These are phyloP conservation scores for Serendipita sp. DNA, from an alignment of 1,284 basidiomycete species.

Conservation along the genomic window DNA sequence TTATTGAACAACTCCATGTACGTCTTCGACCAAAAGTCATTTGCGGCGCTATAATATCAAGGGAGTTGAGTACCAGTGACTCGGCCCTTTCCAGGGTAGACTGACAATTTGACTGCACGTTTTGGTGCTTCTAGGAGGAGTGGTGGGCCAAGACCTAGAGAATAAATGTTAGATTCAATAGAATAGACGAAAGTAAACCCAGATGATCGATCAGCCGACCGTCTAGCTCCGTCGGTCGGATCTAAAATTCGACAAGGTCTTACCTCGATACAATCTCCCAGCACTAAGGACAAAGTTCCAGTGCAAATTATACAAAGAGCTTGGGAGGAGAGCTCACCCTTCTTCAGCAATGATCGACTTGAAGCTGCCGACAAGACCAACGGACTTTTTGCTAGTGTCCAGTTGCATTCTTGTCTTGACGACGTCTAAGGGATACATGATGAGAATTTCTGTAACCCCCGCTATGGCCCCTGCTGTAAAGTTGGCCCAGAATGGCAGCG, in stretches of 20 bases:
- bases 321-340: conserved; percentile 43
- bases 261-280: conserved; percentile 79
- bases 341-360: conserved; percentile 65
- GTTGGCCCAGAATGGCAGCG: conserved; percentile 74
- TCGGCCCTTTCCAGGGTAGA: conserved; percentile 11
- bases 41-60: conserved; percentile 43
- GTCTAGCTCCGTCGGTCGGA: neutral
- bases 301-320: neutral
- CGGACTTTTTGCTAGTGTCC: conserved; percentile 61
- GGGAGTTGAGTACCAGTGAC: conserved; percentile 1
- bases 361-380: conserved; percentile 75
- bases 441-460: conserved; percentile 76
- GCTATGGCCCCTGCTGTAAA: conserved; percentile 86
- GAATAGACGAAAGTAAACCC: neutral
- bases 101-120: conserved; percentile 91
- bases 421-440: conserved; percentile 78
- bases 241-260: neutral
- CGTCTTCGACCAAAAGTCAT: conserved; percentile 89
- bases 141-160: conserved; percentile 74
- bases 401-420: conserved; percentile 98
- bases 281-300: conserved; percentile 31
- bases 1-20: conserved; percentile 49
- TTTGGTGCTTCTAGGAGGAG: conserved; percentile 95
- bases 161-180: neutral
- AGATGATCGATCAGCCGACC: neutral